Conservation (phyloP, 306 rosid genomes). For the Hylodesmum podocarpum region DNA sequence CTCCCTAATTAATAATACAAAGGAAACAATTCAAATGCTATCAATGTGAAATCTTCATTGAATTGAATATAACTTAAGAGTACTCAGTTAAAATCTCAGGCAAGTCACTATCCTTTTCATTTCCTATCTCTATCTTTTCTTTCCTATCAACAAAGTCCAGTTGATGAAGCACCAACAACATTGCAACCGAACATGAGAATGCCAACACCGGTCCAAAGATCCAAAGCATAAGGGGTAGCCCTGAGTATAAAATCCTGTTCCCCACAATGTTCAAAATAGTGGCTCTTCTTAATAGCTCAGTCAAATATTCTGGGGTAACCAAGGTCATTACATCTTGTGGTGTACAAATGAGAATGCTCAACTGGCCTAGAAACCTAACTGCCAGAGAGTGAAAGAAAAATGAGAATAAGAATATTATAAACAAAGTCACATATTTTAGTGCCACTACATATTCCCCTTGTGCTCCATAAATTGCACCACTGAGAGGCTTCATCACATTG, state of each 20-base stretch:
- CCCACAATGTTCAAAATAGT: conserved; percentile 57
- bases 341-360: conserved; percentile 35
- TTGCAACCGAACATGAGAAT: conserved; percentile 45
- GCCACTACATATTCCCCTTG: conserved; percentile 65
- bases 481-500: conserved; percentile 60
- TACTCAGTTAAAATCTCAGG: not conserved
- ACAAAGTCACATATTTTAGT: conserved; percentile 54
- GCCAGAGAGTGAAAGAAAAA: conserved; percentile 70
- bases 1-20: too few relatives aligned
- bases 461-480: conserved; percentile 59
- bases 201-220: conserved; percentile 76
- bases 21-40: too few relatives aligned
- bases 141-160: conserved; percentile 51
- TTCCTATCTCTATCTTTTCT: not conserved
- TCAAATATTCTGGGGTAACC: conserved; percentile 53
- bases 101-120: not conserved
- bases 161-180: conserved; percentile 63
- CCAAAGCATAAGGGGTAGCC: conserved; percentile 76
- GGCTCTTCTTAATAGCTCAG: conserved; percentile 60
- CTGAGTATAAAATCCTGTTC: conserved; percentile 59
- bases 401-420: conserved; percentile 63
- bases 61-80: not conserved
- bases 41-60: not conserved
- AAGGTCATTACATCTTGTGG: conserved; percentile 45
- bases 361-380: conserved; percentile 63